phyloP scores from a whole-genome alignment of 2,329 filamentous ascomycete genomes.

The Xylaria sp. region DNA sequence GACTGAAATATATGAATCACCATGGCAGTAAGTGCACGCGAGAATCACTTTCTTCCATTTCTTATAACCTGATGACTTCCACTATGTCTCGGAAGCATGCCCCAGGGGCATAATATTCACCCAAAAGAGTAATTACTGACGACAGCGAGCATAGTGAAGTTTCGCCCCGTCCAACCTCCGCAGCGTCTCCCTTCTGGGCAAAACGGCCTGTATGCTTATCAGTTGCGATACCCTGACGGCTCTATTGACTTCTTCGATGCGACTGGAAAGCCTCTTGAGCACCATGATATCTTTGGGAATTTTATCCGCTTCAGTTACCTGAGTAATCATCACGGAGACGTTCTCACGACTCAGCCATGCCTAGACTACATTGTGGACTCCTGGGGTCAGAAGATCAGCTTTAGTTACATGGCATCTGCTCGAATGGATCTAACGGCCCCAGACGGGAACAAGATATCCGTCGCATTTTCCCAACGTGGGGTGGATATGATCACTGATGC shows the following conservation, averaged over 20 bases:
- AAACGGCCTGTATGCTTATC: neutral
- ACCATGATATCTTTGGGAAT: constrained; percentile 8
- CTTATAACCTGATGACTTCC: no score
- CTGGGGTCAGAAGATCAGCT: constrained; percentile 8
- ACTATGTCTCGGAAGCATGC: no score
- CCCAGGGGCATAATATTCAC: no score
- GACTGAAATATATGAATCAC: constrained; percentile 13
- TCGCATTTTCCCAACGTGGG: no score
- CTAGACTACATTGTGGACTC: constrained; percentile 18
- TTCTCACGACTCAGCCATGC: neutral
- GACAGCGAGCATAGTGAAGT: no score
- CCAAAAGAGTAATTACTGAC: no score
- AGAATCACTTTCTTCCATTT: no score
- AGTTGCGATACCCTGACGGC: neutral
- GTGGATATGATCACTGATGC: no score
- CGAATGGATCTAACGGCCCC: neutral
- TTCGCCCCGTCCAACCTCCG: neutral
- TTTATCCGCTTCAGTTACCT: constrained; percentile 7
- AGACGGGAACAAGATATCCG: no score
- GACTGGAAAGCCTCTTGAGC: neutral
- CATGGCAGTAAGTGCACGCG: no score
- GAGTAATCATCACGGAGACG: neutral
- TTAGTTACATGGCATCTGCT: neutral
- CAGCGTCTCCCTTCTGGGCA: constrained; percentile 2
- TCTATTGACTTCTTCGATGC: constrained; percentile 7